Base-by-base conservation (phyloP, 306 rosid genomes). In the Vigna hirtella region DNA sequence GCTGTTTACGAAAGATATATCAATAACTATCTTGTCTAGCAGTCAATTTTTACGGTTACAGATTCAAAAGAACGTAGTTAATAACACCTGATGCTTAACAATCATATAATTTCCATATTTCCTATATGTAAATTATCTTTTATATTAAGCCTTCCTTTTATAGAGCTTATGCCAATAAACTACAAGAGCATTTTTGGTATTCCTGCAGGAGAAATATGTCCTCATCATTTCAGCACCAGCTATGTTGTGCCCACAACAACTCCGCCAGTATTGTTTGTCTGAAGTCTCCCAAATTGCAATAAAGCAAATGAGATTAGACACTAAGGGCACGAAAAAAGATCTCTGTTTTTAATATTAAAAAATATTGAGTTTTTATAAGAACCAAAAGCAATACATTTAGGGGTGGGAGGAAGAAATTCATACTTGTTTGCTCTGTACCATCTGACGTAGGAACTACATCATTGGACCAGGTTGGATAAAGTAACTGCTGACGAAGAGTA, bases 391-490 rank as follows among this genome's bases (percentile, higher is more conserved):
- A 47, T 55, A 56, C 28, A 34, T 56, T 48, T 20, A 70, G 72
- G 66, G 3, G 17, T 20, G 70, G 11, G 12, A 9, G 56, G 50
- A 79, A 73, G 84, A 81, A 72, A 81, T 57, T 50, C 86, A 50
- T 82, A 93, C 96, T 83, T 34, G 30, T 84, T 79, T 84, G 38
- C n/a, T 81, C 50, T 48, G 79, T 63, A 78, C 79, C 24, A 17
- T 84, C 87, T 20, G 85, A 80, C 30, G 70, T 59, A 70, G 89
- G 56, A 83, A 82, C 74, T n/a, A 72, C 79, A 52, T 89, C 88
- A 6, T 88, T 87, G 2, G 87, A 84, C 99, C 99, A 95, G 34
- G 82, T 92, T 82, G 99, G 99, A 87, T 95, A 95, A 49, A 95
- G 94, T 59, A 95, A 81, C 67, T 93, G 99, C 69, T 95, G 93